phyloP scores from a whole-genome alignment of 140 eudicot genomes.

The Artemisia princeps region DNA sequence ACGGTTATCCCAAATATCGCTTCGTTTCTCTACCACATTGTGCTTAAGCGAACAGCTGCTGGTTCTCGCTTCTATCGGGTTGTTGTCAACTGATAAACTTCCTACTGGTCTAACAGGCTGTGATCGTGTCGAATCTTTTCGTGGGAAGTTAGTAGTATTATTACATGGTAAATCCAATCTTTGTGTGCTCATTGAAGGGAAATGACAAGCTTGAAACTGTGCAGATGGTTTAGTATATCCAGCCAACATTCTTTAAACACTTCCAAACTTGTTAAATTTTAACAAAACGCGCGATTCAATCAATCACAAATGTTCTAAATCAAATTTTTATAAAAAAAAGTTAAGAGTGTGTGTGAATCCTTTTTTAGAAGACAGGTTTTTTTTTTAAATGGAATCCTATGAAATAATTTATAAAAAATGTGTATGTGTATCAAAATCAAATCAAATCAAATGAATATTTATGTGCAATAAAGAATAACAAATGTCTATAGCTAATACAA shows the following conservation, averaged over 20 bases:
- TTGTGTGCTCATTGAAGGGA: slow-evolving; percentile 92
- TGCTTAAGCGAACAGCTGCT: slow-evolving; percentile 57
- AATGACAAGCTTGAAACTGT: slow-evolving; percentile 78
- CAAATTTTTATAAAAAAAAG: slow-evolving; percentile 25
- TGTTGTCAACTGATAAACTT: slow-evolving; percentile 55
- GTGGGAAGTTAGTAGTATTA: slow-evolving; percentile 38
- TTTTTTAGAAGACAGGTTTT: slow-evolving; percentile 22
- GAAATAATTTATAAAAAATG: slow-evolving; percentile 34
- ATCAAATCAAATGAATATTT: slow-evolving; percentile 22
- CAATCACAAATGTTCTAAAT: slow-evolving; percentile 18
- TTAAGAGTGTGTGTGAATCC: slow-evolving; percentile 51
- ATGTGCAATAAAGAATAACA: slow-evolving; percentile 71
- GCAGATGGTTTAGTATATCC: slow-evolving; percentile 84
- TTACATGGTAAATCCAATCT: slow-evolving; percentile 81
- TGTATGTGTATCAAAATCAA: slow-evolving; percentile 31
- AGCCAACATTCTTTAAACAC: slow-evolving; percentile 83
- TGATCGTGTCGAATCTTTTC: slow-evolving; percentile 51
- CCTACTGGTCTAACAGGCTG: slow-evolving; percentile 58
- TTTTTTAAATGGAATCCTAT: slow-evolving; percentile 75
- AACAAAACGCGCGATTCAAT: slow-evolving; percentile 11
- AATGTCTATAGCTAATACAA: slow-evolving; percentile 26
- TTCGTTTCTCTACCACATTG: slow-evolving; percentile 43
- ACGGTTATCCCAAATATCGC: slow-evolving; percentile 40
- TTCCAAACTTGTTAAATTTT: slow-evolving; percentile 27
- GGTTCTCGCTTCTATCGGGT: slow-evolving; percentile 47